Evolutionary conservation across 768 basidiomycete species (phyloP).

Genomic region (Mycena polygramma): DNA sequence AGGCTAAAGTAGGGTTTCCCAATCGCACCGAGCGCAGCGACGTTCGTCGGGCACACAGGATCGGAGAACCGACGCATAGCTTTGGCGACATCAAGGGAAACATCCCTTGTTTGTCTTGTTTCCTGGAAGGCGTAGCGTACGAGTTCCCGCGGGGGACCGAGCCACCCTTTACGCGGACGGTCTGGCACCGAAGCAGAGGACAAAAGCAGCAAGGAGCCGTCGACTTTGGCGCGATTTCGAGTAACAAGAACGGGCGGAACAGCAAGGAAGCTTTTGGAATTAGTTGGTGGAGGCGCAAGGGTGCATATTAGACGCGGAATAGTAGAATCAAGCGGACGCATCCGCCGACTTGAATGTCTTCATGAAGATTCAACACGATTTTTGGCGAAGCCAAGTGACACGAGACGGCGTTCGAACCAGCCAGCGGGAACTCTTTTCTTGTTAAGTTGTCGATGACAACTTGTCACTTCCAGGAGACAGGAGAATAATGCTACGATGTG

Average conservation of each 20-base stretch:
- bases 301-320: constrained; percentile 20
- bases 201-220: constrained; percentile 15
- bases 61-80: constrained; percentile 27
- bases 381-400: no score
- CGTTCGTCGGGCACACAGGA: constrained; percentile 12
- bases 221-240: constrained; percentile 12
- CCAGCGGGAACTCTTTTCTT: no score
- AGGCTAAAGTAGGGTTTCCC: constrained; percentile 10
- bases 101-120: background rate
- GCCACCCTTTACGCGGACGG: constrained; percentile 12
- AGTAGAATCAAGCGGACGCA: constrained; percentile 7
- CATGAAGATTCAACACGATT: no score
- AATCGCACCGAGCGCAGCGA: constrained; percentile 5
- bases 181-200: constrained; percentile 13
- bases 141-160: constrained; percentile 24
- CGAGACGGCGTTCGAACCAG: no score
- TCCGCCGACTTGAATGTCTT: background rate
- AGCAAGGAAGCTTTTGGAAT: background rate
- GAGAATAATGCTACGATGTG: no score
- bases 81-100: constrained; percentile 4
- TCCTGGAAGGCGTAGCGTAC: constrained; percentile 17
- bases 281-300: constrained; percentile 10
- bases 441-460: no score
- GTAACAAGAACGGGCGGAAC: constrained; percentile 14
- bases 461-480: no score